phyloP scores from a whole-genome alignment of 2,329 filamentous ascomycete genomes.

The Xylaria sp. region DNA sequence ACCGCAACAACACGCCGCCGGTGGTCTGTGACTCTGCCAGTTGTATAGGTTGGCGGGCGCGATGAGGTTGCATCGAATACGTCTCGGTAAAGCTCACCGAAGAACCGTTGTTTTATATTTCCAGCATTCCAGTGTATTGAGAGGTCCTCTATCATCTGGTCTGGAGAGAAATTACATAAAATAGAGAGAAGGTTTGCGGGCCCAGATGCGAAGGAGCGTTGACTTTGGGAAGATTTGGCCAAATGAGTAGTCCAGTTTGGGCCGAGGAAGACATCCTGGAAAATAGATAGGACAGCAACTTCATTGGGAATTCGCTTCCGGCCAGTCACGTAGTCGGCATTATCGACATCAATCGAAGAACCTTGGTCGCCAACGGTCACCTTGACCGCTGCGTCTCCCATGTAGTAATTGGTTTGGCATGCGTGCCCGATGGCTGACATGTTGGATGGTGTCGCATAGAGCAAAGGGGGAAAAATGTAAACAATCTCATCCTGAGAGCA shows the following conservation, averaged over 20 bases:
- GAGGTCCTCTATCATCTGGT: constrained; percentile 3
- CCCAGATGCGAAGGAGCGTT: background rate
- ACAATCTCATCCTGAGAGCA: too few species aligned
- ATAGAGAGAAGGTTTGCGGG: constrained; percentile 7
- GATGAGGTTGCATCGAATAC: constrained; percentile 8
- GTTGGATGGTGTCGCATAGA: constrained; percentile 7
- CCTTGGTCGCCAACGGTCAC: constrained; percentile 4
- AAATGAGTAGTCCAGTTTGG: constrained; percentile 15
- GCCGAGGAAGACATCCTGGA: constrained; percentile 12
- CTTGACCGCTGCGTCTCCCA: constrained; percentile 5
- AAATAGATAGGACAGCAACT: constrained; percentile 8
- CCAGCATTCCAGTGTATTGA: constrained; percentile 1
- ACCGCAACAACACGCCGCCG: constrained; percentile 17
- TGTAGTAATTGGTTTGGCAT: constrained; percentile 13
- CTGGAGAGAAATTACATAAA: constrained; percentile 8
- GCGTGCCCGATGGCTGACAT: constrained; percentile 6
- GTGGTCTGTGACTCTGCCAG: constrained; percentile 1
- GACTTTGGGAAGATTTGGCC: background rate
- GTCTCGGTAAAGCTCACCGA: constrained; percentile 13
- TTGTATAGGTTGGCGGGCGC: background rate
- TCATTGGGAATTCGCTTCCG: constrained; percentile 2
- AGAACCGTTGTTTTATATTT: constrained; percentile 13
- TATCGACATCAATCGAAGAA: constrained; percentile 14
- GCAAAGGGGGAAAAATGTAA: too few species aligned
- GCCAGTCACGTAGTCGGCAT: constrained; percentile 9